Evolutionary conservation across 192 early-diverging fungal genomes (phyloP).

Genomic region (Funneliformis mosseae): DNA sequence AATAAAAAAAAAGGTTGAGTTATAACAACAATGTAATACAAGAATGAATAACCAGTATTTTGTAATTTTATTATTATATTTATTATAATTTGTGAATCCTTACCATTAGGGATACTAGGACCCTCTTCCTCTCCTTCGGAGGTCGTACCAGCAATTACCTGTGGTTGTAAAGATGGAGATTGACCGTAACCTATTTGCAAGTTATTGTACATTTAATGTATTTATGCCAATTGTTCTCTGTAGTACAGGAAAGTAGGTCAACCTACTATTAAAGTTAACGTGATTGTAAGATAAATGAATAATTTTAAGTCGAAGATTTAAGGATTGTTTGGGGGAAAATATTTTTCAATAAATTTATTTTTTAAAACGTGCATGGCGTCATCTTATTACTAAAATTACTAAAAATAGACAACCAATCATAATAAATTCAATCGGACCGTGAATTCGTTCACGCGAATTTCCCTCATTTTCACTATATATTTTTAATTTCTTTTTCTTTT

Average conservation of each 20-base stretch:
- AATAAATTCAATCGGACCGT: too few relatives aligned
- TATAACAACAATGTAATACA: not conserved
- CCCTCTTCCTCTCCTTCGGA: not conserved
- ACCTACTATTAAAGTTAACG: not conserved
- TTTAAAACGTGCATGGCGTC: too few relatives aligned
- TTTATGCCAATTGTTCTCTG: not conserved
- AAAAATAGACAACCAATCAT: too few relatives aligned
- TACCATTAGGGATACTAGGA: slow-evolving; percentile 23
- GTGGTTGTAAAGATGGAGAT: not conserved
- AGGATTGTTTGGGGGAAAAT: too few relatives aligned
- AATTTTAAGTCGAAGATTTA: too few relatives aligned
- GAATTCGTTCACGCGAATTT: too few relatives aligned
- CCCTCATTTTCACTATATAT: too few relatives aligned
- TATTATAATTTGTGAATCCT: too few relatives aligned
- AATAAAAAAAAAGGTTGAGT: not conserved
- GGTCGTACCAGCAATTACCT: not conserved
- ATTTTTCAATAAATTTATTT: too few relatives aligned
- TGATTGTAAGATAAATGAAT: too few relatives aligned
- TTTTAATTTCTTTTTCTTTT: too few relatives aligned
- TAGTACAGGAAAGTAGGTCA: not conserved
- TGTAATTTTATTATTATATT: not conserved
- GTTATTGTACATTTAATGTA: not conserved
- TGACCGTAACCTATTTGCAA: slow-evolving; percentile 25
- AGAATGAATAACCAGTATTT: not conserved
- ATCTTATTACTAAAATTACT: too few relatives aligned